These are phyloP conservation scores for Ziziphus jujuba DNA, from an alignment of 306 rosid genomes.

Conservation along the genomic window DNA sequence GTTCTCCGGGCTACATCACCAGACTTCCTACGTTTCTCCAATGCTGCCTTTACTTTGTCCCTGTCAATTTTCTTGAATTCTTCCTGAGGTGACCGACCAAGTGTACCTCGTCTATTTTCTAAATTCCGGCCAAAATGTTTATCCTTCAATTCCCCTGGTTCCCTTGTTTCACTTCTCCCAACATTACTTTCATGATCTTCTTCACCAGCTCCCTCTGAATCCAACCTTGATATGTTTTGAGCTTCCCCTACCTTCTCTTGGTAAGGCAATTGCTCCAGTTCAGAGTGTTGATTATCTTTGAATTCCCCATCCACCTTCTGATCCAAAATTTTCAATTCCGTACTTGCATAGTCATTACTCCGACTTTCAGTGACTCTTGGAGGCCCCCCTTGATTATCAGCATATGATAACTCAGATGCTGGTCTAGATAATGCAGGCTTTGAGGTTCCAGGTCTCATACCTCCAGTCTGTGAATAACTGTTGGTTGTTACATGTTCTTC, in stretches of 20 bases:
- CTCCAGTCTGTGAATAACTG: slow-evolving; percentile 58
- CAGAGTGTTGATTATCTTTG: slow-evolving; percentile 44
- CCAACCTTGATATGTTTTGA: slow-evolving; percentile 42
- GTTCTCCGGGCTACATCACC: slow-evolving; percentile 63
- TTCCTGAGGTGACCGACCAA: slow-evolving; percentile 70
- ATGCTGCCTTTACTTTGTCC: slow-evolving; percentile 88
- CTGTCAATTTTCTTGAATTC: slow-evolving; percentile 77
- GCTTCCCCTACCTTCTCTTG: slow-evolving; percentile 51
- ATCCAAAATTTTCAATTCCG: slow-evolving; percentile 44
- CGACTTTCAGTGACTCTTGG: slow-evolving; percentile 41
- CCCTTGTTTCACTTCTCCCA: slow-evolving; percentile 58
- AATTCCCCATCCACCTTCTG: slow-evolving; percentile 59
- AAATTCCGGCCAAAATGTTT: slow-evolving; percentile 51
- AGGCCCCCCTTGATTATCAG: slow-evolving; percentile 52
- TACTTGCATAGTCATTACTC: slow-evolving; percentile 58
- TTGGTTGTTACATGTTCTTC: slow-evolving; percentile 63
- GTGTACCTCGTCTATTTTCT: slow-evolving; percentile 50
- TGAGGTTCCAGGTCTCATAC: slow-evolving; percentile 48
- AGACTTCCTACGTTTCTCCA: slow-evolving; percentile 90
- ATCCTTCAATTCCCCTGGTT: slow-evolving; percentile 58
- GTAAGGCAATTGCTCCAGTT: slow-evolving; percentile 31
- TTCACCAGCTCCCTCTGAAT: slow-evolving; percentile 41
- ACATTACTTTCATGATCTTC: slow-evolving; percentile 54
- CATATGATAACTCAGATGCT: slow-evolving; percentile 44
- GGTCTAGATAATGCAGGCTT: slow-evolving; percentile 61